phyloP scores from a whole-genome alignment of 768 basidiomycete species.

The Leucogyrophana mollusca region DNA sequence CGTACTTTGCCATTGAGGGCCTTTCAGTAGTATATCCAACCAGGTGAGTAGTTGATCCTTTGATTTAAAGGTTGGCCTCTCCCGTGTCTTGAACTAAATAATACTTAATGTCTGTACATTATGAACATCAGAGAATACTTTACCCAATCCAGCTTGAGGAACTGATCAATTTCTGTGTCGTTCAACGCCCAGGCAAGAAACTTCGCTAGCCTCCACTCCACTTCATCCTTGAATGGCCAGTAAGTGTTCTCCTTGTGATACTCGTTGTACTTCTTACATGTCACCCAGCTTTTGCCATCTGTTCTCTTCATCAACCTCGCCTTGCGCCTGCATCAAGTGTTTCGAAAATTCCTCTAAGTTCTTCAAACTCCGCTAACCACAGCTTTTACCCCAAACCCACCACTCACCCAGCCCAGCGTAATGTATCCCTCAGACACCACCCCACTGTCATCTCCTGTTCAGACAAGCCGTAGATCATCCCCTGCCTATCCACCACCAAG shows the following conservation, averaged over 20 bases:
- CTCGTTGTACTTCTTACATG: constrained; percentile 10
- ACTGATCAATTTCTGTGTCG: constrained; percentile 22
- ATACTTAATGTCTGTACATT: not conserved
- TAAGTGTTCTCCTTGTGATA: constrained; percentile 17
- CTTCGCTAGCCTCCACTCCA: constrained; percentile 32
- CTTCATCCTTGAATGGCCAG: constrained; percentile 30
- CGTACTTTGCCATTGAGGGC: constrained; percentile 18
- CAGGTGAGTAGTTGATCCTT: constrained; percentile 8
- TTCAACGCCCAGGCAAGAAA: constrained; percentile 25
- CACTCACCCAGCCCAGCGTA: not conserved
- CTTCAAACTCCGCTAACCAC: constrained; percentile 1
- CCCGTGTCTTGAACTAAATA: not conserved
- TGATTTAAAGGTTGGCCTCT: constrained; percentile 13
- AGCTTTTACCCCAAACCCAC: not conserved
- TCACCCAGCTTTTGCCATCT: too few species aligned
- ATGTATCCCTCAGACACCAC: too few species aligned
- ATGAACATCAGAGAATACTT: constrained; percentile 2
- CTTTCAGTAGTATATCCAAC: constrained; percentile 18
- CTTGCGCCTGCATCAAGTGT: too few species aligned
- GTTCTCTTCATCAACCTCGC: too few species aligned
- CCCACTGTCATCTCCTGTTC: too few species aligned
- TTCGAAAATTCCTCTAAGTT: too few species aligned
- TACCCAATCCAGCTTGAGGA: constrained; percentile 28
- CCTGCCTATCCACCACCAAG: too few species aligned
- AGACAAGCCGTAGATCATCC: too few species aligned